Evolutionary conservation across 2,329 filamentous ascomycete species (phyloP).

Genomic region (Phoma sp.): DNA sequence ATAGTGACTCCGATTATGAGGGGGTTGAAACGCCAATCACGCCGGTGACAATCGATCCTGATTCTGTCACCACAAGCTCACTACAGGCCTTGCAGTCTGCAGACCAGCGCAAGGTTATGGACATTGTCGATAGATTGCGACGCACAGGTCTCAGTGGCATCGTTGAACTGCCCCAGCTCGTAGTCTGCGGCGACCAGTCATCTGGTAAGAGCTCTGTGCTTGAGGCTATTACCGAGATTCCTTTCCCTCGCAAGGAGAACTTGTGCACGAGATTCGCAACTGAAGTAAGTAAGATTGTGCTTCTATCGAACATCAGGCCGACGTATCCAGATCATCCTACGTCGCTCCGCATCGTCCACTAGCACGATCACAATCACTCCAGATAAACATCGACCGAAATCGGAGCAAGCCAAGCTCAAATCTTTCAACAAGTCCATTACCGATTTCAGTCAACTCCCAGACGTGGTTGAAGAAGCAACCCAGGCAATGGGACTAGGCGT

Average conservation of each 20-base stretch:
- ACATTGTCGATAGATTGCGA: slow-evolving; percentile 62
- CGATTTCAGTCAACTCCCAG: slow-evolving; percentile 51
- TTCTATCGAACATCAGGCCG: not conserved
- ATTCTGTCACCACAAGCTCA: slow-evolving; percentile 39
- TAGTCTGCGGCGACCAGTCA: slow-evolving; percentile 44
- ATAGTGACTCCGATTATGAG: too few species aligned
- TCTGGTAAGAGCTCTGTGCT: slow-evolving; percentile 70
- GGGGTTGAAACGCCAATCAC: too few species aligned
- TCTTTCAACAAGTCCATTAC: slow-evolving; percentile 42
- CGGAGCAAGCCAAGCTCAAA: slow-evolving; percentile 40
- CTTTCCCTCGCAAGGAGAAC: slow-evolving; percentile 62
- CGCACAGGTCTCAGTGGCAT: slow-evolving; percentile 53
- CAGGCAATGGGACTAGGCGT: slow-evolving; percentile 55
- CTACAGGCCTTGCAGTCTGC: slow-evolving; percentile 56
- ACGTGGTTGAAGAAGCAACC: slow-evolving; percentile 60
- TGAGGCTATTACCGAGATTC: slow-evolving; percentile 67
- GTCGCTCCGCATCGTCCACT: slow-evolving; percentile 36
- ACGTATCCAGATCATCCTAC: slow-evolving; percentile 47
- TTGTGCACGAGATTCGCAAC: slow-evolving; percentile 68
- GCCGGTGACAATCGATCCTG: not conserved
- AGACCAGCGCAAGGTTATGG: slow-evolving; percentile 58
- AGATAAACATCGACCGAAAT: slow-evolving; percentile 21
- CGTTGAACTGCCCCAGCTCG: slow-evolving; percentile 30
- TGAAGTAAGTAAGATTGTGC: not conserved
- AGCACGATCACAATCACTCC: slow-evolving; percentile 9